Evolutionary conservation across 768 basidiomycete genomes (phyloP), one percentile per base, ranked within the genome.

Genomic region (Boletus eberwhitei): DNA sequence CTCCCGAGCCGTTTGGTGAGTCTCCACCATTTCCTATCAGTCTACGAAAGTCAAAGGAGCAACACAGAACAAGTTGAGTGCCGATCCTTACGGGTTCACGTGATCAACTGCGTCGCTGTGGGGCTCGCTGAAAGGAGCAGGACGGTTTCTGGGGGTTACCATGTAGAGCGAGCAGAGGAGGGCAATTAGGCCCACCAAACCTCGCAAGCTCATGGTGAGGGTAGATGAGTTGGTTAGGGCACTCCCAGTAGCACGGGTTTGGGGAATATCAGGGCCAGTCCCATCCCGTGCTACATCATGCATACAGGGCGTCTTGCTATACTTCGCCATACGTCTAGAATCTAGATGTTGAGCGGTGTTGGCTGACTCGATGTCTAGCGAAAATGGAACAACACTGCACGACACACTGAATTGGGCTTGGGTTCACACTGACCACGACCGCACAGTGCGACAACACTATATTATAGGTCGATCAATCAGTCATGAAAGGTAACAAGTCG

Each of bases 11-110:
- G 59, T 88, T 83, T 1, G 88, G 87, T 0, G 80, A 80, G 56
- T 83, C 80, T 0, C 88, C 88, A 0, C 85, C 86, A 58, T 87
- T 88, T 11, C 88, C 88, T 44, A 89, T 89, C 38, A 88, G 64
- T 17, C 78, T 79, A 44, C n/a, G 38, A 35, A 36, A 16, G 19
- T 55, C 14, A 22, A 26, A 16, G 34, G 11, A 39, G 6, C 13
- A 7, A 48, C 5, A 11, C 19, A 39, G 8, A n/a, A 19, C n/a
- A 21, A 2, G 34, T 32, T 7, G 48, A 24, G n/a, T 2, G 24
- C 21, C 19, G 26, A 32, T 17, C 59, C 77, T 59, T 53, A 79
- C 78, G 78, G 74, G 52, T 79, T 74, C n/a, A 79, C 75, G 50
- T 72, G 66, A 59, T 79, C 77, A 8, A 79, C 75, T 16, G 73